A percentile compares a stretch with the other conserved stretches of the same genome.
Conservation (phyloP, 306 rosid genomes). For the Dalbergia cochinchinensis region DNA sequence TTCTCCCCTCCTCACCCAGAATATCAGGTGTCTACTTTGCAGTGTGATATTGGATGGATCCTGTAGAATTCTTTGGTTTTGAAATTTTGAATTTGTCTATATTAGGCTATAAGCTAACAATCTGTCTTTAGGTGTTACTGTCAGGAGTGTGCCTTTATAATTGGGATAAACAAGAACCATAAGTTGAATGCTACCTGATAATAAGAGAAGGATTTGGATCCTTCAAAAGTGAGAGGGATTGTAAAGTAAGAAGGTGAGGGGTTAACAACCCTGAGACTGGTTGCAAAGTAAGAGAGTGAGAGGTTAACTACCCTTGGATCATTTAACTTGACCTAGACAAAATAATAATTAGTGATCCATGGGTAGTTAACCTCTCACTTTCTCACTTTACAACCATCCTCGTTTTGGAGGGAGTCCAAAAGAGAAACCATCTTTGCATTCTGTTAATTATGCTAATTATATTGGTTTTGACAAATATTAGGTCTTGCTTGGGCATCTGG, state of each 20-base stretch:
- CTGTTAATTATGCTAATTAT: neutral
- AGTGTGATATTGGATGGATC: constrained; percentile 3
- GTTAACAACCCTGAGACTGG: too few relatives aligned
- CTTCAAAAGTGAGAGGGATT: too few relatives aligned
- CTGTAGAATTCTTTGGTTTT: neutral
- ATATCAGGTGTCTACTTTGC: neutral
- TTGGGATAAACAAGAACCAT: constrained; percentile 19
- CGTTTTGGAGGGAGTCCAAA: too few relatives aligned
- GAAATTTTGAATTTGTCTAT: neutral
- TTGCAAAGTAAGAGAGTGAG: too few relatives aligned
- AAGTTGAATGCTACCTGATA: constrained; percentile 23
- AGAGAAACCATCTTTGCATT: neutral
- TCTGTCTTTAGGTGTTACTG: constrained; percentile 15
- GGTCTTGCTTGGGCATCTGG: constrained; percentile 6
- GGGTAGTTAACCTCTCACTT: too few relatives aligned
- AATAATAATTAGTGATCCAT: too few relatives aligned
- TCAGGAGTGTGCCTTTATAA: constrained; percentile 18
- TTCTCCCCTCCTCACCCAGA: neutral
- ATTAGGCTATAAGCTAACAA: neutral
- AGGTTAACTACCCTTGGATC: too few relatives aligned
- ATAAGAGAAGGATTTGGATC: neutral
- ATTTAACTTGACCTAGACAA: too few relatives aligned
- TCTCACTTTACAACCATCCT: too few relatives aligned
- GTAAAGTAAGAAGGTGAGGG: too few relatives aligned
- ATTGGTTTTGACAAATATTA: neutral